Base-by-base conservation (phyloP, 2,329 filamentous ascomycete species). In the Penicillium olsonii region DNA sequence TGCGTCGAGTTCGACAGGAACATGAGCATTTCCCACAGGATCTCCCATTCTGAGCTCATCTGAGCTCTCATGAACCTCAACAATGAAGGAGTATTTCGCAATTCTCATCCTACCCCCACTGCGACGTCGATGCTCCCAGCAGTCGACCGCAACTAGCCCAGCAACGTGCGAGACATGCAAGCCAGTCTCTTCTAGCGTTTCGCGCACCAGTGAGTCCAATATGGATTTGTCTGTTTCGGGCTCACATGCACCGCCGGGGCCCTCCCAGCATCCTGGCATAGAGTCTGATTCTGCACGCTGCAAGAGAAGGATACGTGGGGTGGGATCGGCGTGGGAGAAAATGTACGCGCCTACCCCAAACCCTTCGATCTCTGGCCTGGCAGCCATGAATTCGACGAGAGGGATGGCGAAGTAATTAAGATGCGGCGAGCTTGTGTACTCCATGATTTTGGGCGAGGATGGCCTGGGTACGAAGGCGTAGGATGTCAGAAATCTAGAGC, bases 111-210 rank as follows among this genome's bases (percentile, higher is more conserved):
- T 48, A 5, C 60, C 59, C 12, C 37, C 57, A 37, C 52, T 61
- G 29, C 29, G 51, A 42, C 50, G 61, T 34, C 59, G 62, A 55
- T 58, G 56, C 37, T 64, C 62, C 60, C 72, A 70, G 14, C 60
- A 52, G 39, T 67, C 62, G 5, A 66, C 57, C 5, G 61, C 63
- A 7, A 78, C 72, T 43, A 76, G 65, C 20, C 73, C 69, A 2
- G 73, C 60, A 29, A 81, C 65, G 10, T 62, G 62, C 18, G 63
- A 73, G 2, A 78, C 74, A 37, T 65, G 66, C 18, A 82, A 62
- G 0, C 78, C 79, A 0, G 75, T 75, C 57, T 82, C 79, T 59
- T 83, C 79, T 4, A 72, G 70, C 10, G 80, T 63, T 54, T 82
- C 79, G 7, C 79, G 71, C 9, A 69, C 78, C 2, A 75, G 74